Percentiles rank a stretch among this genome's conserved stretches.
Conservation (phyloP, 2,329 filamentous ascomycete species). For the Penicillium expansum region DNA sequence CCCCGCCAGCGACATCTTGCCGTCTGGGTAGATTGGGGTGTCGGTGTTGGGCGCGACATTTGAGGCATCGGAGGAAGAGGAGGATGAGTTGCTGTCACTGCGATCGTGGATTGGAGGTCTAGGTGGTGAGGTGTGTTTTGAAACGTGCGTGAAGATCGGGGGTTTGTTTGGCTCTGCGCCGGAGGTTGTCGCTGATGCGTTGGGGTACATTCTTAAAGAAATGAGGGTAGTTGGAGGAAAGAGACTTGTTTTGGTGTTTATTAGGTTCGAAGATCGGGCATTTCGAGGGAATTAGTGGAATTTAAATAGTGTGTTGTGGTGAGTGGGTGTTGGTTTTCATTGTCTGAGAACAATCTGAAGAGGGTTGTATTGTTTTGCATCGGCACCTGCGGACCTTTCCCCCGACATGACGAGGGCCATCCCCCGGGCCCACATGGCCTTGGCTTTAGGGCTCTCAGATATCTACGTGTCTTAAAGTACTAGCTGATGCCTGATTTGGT, state of each 20-base stretch:
- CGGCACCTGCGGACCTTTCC: background rate
- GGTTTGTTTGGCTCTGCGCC: constrained; percentile 7
- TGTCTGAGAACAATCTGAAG: constrained; percentile 19
- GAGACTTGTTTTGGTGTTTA: background rate
- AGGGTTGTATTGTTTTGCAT: constrained; percentile 7
- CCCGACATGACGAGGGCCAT: background rate
- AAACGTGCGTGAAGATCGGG: background rate
- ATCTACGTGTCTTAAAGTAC: background rate
- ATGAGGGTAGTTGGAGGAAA: background rate
- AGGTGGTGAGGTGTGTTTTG: background rate
- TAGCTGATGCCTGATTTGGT: background rate
- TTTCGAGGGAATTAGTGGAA: background rate
- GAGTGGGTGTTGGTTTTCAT: constrained; percentile 1
- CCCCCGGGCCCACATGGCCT: background rate
- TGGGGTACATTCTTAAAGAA: background rate
- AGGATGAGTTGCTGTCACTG: constrained; percentile 4
- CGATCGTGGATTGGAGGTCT: background rate
- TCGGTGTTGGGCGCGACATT: constrained; percentile 24
- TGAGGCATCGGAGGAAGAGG: constrained; percentile 7
- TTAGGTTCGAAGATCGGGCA: background rate
- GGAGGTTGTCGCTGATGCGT: constrained; percentile 12
- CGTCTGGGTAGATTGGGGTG: constrained; percentile 36
- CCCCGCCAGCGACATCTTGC: constrained; percentile 43
- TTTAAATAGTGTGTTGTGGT: background rate
- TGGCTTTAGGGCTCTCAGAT: background rate